Conservation (phyloP, 225 moss, liverwort and hornwort species). For the Pleurozium schreberi region DNA sequence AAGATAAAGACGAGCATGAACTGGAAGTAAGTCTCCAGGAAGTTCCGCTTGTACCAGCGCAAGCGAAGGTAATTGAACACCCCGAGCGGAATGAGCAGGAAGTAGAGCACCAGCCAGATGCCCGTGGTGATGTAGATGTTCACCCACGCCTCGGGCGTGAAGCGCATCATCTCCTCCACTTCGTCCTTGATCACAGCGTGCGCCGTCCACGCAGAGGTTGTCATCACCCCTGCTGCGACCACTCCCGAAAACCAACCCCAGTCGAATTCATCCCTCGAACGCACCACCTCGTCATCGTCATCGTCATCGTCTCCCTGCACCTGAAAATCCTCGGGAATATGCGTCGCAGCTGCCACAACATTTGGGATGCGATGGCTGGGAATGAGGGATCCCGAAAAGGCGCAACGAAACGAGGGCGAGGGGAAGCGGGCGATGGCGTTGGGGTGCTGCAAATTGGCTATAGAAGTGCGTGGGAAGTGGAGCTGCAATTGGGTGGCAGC, state of each 20-base stretch:
- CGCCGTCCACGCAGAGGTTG: background rate
- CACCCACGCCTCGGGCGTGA: conserved; percentile 22
- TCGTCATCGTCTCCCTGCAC: background rate
- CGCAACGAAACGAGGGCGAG: background rate
- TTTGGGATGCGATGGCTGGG: background rate
- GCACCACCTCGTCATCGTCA: background rate
- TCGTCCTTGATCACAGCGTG: background rate
- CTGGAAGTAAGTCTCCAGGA: conserved; percentile 66
- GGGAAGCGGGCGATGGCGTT: background rate
- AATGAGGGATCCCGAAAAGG: background rate
- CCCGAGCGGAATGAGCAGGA: conserved; percentile 51
- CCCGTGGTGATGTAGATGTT: conserved; percentile 24
- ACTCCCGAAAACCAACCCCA: background rate
- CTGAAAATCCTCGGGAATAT: background rate
- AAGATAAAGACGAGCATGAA: conserved; percentile 88
- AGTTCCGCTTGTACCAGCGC: conserved; percentile 80
- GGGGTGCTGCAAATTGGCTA: background rate
- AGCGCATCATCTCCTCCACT: conserved; percentile 29
- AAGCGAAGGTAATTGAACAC: conserved; percentile 66
- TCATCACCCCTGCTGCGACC: background rate
- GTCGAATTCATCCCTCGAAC: background rate
- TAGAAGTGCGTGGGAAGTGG: background rate
- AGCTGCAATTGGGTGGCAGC: background rate
- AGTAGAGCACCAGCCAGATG: conserved; percentile 33
- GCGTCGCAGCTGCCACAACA: background rate